These are phyloP conservation scores for Boletus bicolor DNA, from an alignment of 768 basidiomycete genomes.

Conservation along the genomic window DNA sequence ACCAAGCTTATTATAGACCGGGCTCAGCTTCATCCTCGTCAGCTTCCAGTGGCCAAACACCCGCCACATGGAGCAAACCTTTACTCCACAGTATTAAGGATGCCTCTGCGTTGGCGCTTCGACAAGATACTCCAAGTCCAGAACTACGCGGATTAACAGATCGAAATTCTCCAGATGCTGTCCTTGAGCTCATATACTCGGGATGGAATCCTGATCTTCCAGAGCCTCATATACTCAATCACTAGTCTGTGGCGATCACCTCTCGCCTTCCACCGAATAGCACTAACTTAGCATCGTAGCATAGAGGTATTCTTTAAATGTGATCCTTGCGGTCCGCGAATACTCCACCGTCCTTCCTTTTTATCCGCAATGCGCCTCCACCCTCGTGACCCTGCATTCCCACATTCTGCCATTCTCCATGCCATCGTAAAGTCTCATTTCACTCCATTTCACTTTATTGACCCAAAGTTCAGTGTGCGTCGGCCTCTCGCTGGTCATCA, in stretches of 20 bases:
- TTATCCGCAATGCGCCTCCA: constrained; percentile 75
- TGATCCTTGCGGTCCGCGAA: constrained; percentile 82
- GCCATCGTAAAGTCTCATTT: constrained; percentile 62
- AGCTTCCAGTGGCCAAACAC: constrained; percentile 13
- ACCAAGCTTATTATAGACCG: constrained; percentile 18
- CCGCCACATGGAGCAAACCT: constrained; percentile 4
- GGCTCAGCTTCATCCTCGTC: constrained; percentile 24
- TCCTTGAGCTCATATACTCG: constrained; percentile 65
- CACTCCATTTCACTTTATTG: constrained; percentile 8
- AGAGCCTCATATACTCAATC: constrained; percentile 66
- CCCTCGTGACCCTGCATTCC: constrained; percentile 79
- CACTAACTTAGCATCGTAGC: constrained; percentile 37
- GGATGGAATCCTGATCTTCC: constrained; percentile 89
- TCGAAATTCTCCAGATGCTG: constrained; percentile 46
- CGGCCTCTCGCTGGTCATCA: constrained; percentile 80
- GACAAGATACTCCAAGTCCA: constrained; percentile 49
- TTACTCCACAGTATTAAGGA: not conserved
- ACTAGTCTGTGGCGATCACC: constrained; percentile 55
- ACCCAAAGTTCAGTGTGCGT: constrained; percentile 57
- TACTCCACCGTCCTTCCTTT: constrained; percentile 80
- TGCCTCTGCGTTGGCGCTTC: constrained; percentile 20
- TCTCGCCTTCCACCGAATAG: constrained; percentile 3
- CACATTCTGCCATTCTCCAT: constrained; percentile 86
- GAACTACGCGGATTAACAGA: constrained; percentile 40
- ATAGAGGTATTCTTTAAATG: constrained; percentile 86